Evolutionary conservation across 345 rosid genomes (phyloP).

Genomic region (Brassica incana): DNA sequence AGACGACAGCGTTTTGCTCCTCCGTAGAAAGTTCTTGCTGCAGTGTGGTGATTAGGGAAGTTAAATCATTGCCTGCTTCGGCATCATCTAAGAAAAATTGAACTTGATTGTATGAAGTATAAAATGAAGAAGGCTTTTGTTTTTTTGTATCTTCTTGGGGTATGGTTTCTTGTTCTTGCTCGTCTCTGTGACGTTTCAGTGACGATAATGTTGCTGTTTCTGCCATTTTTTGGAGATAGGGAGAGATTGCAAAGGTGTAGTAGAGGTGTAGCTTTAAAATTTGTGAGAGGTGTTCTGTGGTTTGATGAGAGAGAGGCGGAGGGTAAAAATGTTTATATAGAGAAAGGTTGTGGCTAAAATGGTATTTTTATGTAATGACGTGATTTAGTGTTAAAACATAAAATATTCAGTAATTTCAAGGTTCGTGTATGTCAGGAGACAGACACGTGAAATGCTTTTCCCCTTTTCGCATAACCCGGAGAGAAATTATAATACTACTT

Average conservation of each 20-base stretch:
- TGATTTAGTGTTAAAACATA: slow-evolving; percentile 13
- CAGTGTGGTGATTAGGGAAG: slow-evolving; percentile 55
- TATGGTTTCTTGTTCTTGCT: slow-evolving; percentile 40
- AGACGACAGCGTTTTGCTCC: slow-evolving; percentile 14
- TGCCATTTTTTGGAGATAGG: slow-evolving; percentile 42
- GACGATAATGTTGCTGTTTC: slow-evolving; percentile 36
- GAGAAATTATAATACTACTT: neutral
- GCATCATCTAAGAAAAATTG: slow-evolving; percentile 54
- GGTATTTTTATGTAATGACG: slow-evolving; percentile 9
- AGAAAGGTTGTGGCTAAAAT: slow-evolving; percentile 51
- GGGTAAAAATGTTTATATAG: slow-evolving; percentile 54
- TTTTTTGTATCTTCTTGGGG: slow-evolving; percentile 45
- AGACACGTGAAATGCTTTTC: slow-evolving; percentile 34
- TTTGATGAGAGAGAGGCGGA: slow-evolving; percentile 50
- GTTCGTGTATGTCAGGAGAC: slow-evolving; percentile 41
- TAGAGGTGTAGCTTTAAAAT: neutral
- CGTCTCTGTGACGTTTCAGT: slow-evolving; percentile 63
- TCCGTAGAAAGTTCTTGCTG: slow-evolving; percentile 54
- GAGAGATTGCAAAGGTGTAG: neutral
- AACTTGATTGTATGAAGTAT: slow-evolving; percentile 40
- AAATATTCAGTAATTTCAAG: slow-evolving; percentile 20
- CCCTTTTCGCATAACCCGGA: slow-evolving; percentile 32
- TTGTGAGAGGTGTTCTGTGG: neutral
- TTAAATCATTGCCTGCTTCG: slow-evolving; percentile 51
- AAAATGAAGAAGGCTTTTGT: slow-evolving; percentile 40